A percentile compares a stretch with the other conserved stretches of the same genome.
phyloP scores from a whole-genome alignment of 495 filamentous ascomycete species.

The Xylaria castorea region DNA sequence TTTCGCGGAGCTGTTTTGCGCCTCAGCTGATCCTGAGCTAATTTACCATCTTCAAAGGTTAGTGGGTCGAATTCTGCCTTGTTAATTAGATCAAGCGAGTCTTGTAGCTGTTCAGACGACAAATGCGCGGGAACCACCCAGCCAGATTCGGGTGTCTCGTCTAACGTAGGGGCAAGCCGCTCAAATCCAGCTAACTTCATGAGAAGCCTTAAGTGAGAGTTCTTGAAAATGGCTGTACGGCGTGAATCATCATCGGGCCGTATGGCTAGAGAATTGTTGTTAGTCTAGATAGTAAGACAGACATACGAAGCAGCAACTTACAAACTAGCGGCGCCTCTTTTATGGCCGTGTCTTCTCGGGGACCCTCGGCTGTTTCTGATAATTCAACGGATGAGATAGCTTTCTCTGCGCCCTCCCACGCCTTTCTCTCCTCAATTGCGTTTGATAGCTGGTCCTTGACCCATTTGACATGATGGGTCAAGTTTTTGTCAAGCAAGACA shows the following conservation, averaged over 20 bases:
- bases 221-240: constrained; percentile 80
- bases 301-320: constrained; percentile 42
- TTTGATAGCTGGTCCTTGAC: constrained; percentile 70
- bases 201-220: constrained; percentile 87
- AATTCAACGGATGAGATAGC: constrained; percentile 53
- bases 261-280: constrained; percentile 54
- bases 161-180: constrained; percentile 65
- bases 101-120: constrained; percentile 66
- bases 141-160: constrained; percentile 71
- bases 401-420: constrained; percentile 76
- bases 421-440: constrained; percentile 74
- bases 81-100: constrained; percentile 66
- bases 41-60: constrained; percentile 69
- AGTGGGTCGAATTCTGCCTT: constrained; percentile 75
- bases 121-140: constrained; percentile 81
- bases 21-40: constrained; percentile 77
- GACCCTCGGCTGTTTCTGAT: constrained; percentile 38
- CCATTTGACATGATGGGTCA: constrained; percentile 80
- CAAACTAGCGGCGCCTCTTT: constrained; percentile 51
- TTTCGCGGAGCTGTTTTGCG: constrained; percentile 64
- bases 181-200: constrained; percentile 78
- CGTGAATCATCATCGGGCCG: constrained; percentile 71
- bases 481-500: constrained; percentile 76
- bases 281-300: constrained; percentile 4
- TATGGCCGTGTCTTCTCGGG: constrained; percentile 45